Evolutionary conservation across 2,329 filamentous ascomycete species (phyloP).

Genomic region (Stemphylium beticola): DNA sequence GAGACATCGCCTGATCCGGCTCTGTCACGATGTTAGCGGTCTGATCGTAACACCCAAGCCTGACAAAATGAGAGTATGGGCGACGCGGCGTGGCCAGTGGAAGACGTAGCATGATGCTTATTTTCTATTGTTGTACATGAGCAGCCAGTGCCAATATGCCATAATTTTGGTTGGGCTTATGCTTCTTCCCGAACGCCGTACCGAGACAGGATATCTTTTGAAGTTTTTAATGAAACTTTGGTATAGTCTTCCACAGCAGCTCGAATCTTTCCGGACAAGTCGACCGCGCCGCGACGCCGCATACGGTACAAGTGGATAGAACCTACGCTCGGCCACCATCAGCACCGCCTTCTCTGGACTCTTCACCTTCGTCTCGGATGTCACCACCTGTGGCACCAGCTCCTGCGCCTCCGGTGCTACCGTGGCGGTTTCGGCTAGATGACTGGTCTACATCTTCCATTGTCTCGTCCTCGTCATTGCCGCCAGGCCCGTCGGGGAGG

Average conservation of each 20-base stretch:
- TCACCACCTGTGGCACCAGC: constrained; percentile 89
- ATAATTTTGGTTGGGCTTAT: constrained; percentile 23
- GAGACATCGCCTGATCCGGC: constrained; percentile 71
- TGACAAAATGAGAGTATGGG: constrained; percentile 19
- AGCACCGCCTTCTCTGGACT: constrained; percentile 87
- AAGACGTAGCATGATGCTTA: constrained; percentile 38
- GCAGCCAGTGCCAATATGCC: constrained; percentile 31
- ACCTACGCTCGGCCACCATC: constrained; percentile 99
- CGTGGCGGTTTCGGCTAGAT: constrained; percentile 39
- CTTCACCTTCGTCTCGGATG: constrained; percentile 85
- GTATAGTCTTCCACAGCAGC: constrained; percentile 28
- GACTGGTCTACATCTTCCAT: constrained; percentile 60
- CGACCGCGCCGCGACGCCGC: constrained; percentile 46
- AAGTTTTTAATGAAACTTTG: constrained; percentile 21
- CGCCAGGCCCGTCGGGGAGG: constrained; percentile 61
- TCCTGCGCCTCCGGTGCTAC: constrained; percentile 76
- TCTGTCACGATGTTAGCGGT: constrained; percentile 36
- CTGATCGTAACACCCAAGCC: constrained; percentile 3
- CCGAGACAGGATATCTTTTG: constrained; percentile 24
- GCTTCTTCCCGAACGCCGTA: constrained; percentile 43
- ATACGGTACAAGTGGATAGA: constrained; percentile 42
- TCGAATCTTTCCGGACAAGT: constrained; percentile 30
- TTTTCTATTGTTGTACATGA: constrained; percentile 47
- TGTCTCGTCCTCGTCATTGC: constrained; percentile 70
- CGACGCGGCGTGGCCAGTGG: constrained; percentile 40